Base-by-base conservation (phyloP, 2,329 filamentous ascomycete genomes). In the Celoporthe dispersa region DNA sequence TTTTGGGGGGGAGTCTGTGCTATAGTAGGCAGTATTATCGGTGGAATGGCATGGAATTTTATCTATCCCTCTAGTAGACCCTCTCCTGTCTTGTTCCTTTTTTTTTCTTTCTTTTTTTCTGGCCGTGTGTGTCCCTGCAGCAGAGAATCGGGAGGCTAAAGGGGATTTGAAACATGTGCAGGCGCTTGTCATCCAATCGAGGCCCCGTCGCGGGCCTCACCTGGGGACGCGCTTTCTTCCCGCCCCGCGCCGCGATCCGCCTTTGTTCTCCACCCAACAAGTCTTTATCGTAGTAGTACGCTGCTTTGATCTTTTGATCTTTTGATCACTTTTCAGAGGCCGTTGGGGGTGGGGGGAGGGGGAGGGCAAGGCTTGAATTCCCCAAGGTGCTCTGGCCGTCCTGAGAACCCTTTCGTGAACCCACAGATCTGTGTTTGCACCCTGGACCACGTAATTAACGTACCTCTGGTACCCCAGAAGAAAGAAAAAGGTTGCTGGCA, bases 131-230 rank as follows among this genome's bases (percentile, higher is more conserved):
- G 59, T 65, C 68, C 74, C 75, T 68, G 65, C 65, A 68, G 61
- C 33, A 53, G 59, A 35, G 51, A 44, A 66, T 19, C 68, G 41
- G 41, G 73, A 74, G 75, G 71, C 61, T 64, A 64, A 75, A 73
- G 71, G 68, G 31, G 68, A 73, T 59, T 73, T 77, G 76, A 77
- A 76, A 77, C 76, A 61, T 63, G 39, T 71, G 67, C 72, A 69
- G 72, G 68, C 69, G 64, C 64, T 72, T 75, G 70, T 33, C 62
- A 73, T 72, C 76, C 76, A 77, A 77, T 77, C 75, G 73, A 74
- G 68, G 53, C 55, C 33, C 61, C 16, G 48, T 68, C 53, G 67
- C 64, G 62, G 70, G 65, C 51, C 64, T 63, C 71, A 72, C 69
- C 73, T 74, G 73, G 73, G 71, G 73, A 75, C 70, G 73, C 63